Base-by-base conservation (phyloP, 208 protist species). In the Naegleria lovaniensis region DNA sequence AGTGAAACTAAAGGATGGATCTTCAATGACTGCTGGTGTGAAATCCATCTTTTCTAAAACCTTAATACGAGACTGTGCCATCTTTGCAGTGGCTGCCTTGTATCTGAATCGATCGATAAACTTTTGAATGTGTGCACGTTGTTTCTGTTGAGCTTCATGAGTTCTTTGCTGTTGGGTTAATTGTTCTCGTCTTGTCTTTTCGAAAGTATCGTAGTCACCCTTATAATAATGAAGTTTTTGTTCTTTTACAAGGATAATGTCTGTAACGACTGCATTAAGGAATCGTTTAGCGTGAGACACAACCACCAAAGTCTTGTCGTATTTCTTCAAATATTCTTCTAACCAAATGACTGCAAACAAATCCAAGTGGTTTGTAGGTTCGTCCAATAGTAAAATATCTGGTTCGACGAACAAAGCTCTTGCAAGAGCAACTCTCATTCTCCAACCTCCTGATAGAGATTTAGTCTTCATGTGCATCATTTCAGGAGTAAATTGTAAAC, bases 351-450 rank as follows among this genome's bases (percentile, higher is more conserved):
- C 97, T 11, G 98, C 98, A 92, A 98, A 97, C 33, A 99, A 93
- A 93, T 99, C 98, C 0, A 99, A 95, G 90, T 99, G 98, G 41
- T 99, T 99, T 15, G 98, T 99, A 13, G 98, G 98, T 94, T 99
- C 98, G 94, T 99, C 98, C 6, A 99, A 94, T 41, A 99, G 94
- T 52, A 99, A 94, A 51, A 99, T 93, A 83, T 98, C 96, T 16
- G 98, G 98, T 92, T 97, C 94, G 39, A 98, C 95, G 93, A 99
- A 99, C 40, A 99, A 95, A 15, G 98, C 98, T 55, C 97, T 96
- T 0, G 98, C 98, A 5, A 99, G 95, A 7, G 97, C 95, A 41
- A 99, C 95, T 93, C 98, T 97, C 98, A 99, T 88, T 92, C 98
- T 96, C 97, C 98, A 99, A 83, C 98, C 98, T 95, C 98, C 97